These are phyloP conservation scores for Saccharomycopsis sp. DNA, from an alignment of 805 yeast genomes.

Conservation along the genomic window DNA sequence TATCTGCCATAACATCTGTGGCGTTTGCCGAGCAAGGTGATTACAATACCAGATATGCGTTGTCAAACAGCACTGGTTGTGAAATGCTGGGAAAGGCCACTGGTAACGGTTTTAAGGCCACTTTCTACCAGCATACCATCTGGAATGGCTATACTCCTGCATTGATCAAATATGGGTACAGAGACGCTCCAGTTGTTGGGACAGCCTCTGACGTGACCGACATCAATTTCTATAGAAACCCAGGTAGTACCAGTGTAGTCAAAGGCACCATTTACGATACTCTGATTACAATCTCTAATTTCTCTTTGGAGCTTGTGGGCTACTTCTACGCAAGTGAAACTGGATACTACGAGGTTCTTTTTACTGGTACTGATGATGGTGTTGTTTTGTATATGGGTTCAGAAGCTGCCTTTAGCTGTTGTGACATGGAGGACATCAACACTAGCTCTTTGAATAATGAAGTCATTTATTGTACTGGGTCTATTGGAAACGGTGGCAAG, in stretches of 20 bases:
- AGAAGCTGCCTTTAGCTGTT: slow-evolving; percentile 30
- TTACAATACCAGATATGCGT: background rate
- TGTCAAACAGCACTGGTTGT: background rate
- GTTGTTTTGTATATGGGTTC: slow-evolving; percentile 28
- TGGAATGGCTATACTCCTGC: background rate
- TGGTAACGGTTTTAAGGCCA: slow-evolving; percentile 1
- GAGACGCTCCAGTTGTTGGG: background rate
- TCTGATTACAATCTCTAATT: slow-evolving; percentile 22
- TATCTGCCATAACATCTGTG: background rate
- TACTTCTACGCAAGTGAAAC: slow-evolving; percentile 26
- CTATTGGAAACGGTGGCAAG: slow-evolving; percentile 7
- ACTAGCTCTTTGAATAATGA: slow-evolving; percentile 2
- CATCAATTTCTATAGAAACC: background rate
- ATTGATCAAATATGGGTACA: slow-evolving; percentile 1
- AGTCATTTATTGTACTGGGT: slow-evolving; percentile 7
- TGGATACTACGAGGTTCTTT: slow-evolving; percentile 27
- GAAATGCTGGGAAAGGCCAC: background rate
- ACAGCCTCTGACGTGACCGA: background rate
- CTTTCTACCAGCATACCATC: background rate
- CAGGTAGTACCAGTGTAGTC: background rate
- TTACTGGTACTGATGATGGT: slow-evolving; percentile 28
- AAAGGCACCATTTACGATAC: slow-evolving; percentile 7
- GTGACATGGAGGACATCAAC: slow-evolving; percentile 21
- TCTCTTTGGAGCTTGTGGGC: slow-evolving; percentile 25
- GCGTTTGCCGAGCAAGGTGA: background rate